phyloP scores from a whole-genome alignment of 106 monocot genomes.

The Apostasia shenzhenica region DNA sequence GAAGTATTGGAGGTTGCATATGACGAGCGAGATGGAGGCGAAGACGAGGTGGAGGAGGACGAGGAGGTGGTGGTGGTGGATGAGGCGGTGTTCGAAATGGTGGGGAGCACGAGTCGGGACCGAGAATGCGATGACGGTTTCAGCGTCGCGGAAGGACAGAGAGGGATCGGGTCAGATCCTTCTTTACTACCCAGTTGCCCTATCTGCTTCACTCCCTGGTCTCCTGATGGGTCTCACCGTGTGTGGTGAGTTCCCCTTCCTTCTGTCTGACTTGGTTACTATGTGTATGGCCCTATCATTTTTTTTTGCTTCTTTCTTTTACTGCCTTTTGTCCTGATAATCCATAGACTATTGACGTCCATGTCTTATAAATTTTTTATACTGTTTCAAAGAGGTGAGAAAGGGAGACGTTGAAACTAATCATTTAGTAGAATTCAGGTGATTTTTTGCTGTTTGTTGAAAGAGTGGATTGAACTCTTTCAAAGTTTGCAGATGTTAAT shows the following conservation, averaged over 20 bases:
- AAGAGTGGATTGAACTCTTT: too few relatives aligned
- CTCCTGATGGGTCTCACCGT: constrained; percentile 47
- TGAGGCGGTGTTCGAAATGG: neutral
- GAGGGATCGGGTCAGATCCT: constrained; percentile 3
- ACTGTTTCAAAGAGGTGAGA: neutral
- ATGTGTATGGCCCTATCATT: neutral
- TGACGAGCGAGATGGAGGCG: neutral
- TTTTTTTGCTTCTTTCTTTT: neutral
- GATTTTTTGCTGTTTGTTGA: too few relatives aligned
- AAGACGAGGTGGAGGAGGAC: constrained; percentile 1
- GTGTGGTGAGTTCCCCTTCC: constrained; percentile 30
- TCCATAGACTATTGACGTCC: neutral
- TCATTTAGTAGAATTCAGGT: too few relatives aligned
- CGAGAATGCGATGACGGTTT: neutral
- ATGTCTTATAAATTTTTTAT: neutral
- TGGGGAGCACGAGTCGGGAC: neutral
- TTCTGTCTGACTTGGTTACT: neutral
- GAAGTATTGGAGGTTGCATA: constrained; percentile 4
- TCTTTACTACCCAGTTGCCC: constrained; percentile 29
- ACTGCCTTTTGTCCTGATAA: neutral
- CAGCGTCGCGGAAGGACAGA: neutral
- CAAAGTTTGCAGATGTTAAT: too few relatives aligned
- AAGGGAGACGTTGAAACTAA: neutral
- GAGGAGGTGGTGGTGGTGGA: constrained; percentile 10
- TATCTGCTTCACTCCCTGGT: constrained; percentile 50